Evolutionary conservation across 2,329 filamentous ascomycete species (phyloP).

Genomic region (Aspergillus amoenus): DNA sequence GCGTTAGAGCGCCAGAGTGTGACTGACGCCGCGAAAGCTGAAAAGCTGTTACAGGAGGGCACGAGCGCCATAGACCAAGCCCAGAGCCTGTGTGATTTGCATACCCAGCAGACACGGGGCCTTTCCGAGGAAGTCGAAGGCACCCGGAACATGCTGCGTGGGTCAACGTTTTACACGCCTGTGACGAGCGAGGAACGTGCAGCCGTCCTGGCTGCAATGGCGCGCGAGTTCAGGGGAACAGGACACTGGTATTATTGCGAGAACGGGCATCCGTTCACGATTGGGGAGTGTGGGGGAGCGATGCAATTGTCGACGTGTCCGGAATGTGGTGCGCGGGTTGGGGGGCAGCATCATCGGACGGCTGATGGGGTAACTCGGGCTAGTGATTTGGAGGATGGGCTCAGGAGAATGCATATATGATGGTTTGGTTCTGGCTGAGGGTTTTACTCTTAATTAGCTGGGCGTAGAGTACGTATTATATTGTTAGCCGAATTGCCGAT

Average conservation of each 20-base stretch:
- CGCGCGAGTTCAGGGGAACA: slow-evolving; percentile 49
- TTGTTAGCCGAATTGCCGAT: too few species aligned
- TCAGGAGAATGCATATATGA: neutral
- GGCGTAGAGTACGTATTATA: too few species aligned
- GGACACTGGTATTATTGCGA: slow-evolving; percentile 50
- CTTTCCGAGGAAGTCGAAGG: slow-evolving; percentile 50
- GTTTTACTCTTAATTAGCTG: too few species aligned
- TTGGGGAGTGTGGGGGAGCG: slow-evolving; percentile 67
- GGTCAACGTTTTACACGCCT: slow-evolving; percentile 48
- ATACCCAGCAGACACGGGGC: slow-evolving; percentile 30
- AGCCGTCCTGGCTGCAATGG: slow-evolving; percentile 54
- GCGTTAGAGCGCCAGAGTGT: slow-evolving; percentile 38
- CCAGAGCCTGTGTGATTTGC: slow-evolving; percentile 40
- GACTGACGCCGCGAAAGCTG: neutral
- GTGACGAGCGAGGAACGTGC: slow-evolving; percentile 55
- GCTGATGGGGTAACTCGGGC: slow-evolving; percentile 56
- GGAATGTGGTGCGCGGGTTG: slow-evolving; percentile 59
- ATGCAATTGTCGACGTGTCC: slow-evolving; percentile 63
- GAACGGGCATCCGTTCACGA: slow-evolving; percentile 53
- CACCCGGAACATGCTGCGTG: slow-evolving; percentile 48
- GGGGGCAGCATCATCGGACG: slow-evolving; percentile 54
- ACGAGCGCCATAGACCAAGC: slow-evolving; percentile 61
- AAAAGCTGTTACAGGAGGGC: slow-evolving; percentile 12
- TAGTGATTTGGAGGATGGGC: slow-evolving; percentile 52
- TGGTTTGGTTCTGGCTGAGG: neutral